Base-by-base conservation (phyloP, 192 early-diverging fungal species). In the Umbelopsis sp. region DNA sequence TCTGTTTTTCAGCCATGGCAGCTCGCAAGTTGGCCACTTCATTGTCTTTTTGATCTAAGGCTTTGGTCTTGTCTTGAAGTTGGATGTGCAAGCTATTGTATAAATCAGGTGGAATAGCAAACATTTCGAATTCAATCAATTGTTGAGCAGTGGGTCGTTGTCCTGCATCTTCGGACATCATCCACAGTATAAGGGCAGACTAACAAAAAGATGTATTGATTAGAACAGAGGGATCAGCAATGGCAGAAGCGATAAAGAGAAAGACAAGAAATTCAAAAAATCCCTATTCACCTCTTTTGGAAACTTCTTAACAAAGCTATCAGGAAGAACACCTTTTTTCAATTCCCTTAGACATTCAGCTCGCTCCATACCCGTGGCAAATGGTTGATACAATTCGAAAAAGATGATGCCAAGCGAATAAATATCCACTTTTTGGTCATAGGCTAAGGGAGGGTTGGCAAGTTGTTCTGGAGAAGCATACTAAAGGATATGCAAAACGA, bases 391-490 rank as follows among this genome's bases (percentile, higher is more conserved):
- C 51, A 99, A 81, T 81, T 99, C 98, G 75, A 97, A 98, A 59
- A 99, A 91, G 44, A 99, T 92, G 45, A 99, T 97, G 3, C 98
- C 98, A 12, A 97, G 79, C 7, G 94, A 96, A 78, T 97, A 99
- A 11, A 99, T 95, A 74, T 99, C 98, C 4, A 88, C 90, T 67
- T 92, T 94, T 78, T 91, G 85, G 71, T 88, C 88, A 68, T 94
- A 94, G 11, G 77, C 68, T n/a, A 68, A 62, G 31, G 79, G 70
- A 20, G 74, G 86, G 45, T 71, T 74, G 21, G 80, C 82, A n/a
- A 93, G 76, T 70, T 94, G 93, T 74, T 94, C 93, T 0, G 93
- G 93, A 9, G 93, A 93, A n/a, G 93, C 93, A 71, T 94, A 94
- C 85, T 87, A 71, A 2, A 52, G n/a, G n/a, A n/a, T n/a, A n/a